Evolutionary conservation across 768 basidiomycete species (phyloP), one percentile per base, ranked within the genome.

Genomic region (Naganishia vishniacii): DNA sequence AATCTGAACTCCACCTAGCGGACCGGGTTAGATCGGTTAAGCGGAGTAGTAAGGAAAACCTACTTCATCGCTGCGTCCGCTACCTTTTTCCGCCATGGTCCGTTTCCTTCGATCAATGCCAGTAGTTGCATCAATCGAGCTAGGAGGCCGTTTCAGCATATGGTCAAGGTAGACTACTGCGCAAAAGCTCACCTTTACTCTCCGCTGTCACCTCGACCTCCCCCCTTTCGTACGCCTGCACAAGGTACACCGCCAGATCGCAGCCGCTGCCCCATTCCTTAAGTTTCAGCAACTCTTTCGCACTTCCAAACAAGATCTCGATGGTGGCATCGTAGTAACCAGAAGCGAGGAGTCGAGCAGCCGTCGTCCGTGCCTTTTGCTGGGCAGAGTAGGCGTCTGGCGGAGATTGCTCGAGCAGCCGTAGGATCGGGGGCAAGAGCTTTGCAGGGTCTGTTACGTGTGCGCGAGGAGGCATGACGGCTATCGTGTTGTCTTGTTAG

Each of bases 341-440:
- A 23, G 79, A 75, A 61, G 74, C 67, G 51, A 75, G 69, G n/a
- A 80, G 70, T 70, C 93, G 83, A 3, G 92, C 86, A 4, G 91
- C 91, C 68, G 94, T 95, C 18, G 93, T 97, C 28, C 94, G 84
- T 11, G 92, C 91, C 78, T 97, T 97, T 77, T 97, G 93, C 71
- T 97, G 94, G 0, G 93, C 93, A 66, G 92, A 90, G 76, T 95
- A 95, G 15, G 82, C 77, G 37, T 91, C 89, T 85, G 89, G 64
- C 87, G 79, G 68, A 88, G 69, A 51, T 8, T 67, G 68, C 25
- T 58, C 46, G 7, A 77, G 69, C 61, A 70, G 67, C 62, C 48
- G 32, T 23, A 74, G 65, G 65, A 74, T 76, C 29, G 73, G 72
- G 11, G 73, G 76, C 28, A 75, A 72, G 61, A 74, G 73, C 46